These are phyloP conservation scores for Cyclotella baltica DNA, from an alignment of 108 stramenopile genomes.

Conservation along the genomic window DNA sequence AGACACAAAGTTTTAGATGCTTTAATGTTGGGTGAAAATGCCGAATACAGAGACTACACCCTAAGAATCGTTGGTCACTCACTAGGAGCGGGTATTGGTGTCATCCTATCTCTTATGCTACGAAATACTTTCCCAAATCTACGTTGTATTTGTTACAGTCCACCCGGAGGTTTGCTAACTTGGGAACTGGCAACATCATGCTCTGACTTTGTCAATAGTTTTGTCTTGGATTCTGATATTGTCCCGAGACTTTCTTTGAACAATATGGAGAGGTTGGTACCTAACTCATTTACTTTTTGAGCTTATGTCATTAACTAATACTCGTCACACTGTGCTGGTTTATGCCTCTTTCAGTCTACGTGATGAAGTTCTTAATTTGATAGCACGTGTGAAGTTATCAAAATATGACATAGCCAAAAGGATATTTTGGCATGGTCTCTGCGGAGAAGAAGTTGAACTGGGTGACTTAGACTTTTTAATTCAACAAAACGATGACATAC, in stretches of 20 bases:
- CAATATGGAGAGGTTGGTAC: constrained; percentile 67
- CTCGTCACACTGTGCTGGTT: too few species aligned
- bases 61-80: constrained; percentile 93
- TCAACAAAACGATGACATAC: constrained; percentile 61
- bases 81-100: constrained; percentile 93
- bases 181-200: constrained; percentile 80
- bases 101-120: constrained; percentile 88
- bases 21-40: constrained; percentile 62
- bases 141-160: constrained; percentile 82
- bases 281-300: background rate
- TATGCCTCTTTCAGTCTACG: constrained; percentile 47
- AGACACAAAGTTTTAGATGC: constrained; percentile 71
- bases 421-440: constrained; percentile 50
- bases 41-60: constrained; percentile 71
- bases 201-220: constrained; percentile 72
- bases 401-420: constrained; percentile 72
- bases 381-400: constrained; percentile 85
- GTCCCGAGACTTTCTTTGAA: constrained; percentile 87
- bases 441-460: constrained; percentile 51
- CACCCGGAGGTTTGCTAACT: constrained; percentile 91
- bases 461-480: constrained; percentile 60
- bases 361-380: constrained; percentile 85
- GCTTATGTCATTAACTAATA: background rate
- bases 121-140: constrained; percentile 74
- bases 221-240: constrained; percentile 89